phyloP scores from a whole-genome alignment of 805 yeast genomes.

The Candida chauliodis region DNA sequence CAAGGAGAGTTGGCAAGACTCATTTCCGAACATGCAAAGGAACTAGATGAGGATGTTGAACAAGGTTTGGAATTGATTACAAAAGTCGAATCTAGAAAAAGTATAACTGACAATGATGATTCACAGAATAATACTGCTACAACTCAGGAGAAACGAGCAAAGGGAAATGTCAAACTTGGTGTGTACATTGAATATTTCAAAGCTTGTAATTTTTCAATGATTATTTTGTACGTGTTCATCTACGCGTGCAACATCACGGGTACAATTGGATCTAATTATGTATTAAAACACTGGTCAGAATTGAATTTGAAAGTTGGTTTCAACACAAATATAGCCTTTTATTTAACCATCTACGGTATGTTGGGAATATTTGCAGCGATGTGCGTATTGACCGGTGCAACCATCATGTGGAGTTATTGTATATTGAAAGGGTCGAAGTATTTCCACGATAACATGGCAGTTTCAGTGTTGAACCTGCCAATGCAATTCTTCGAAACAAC shows the following conservation, averaged over 20 bases:
- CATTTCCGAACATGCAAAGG: not conserved
- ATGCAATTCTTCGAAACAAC: constrained; percentile 42
- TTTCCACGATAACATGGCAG: constrained; percentile 37
- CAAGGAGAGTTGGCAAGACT: not conserved
- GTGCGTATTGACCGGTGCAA: constrained; percentile 21
- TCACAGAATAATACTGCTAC: constrained; percentile 15
- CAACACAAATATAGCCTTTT: constrained; percentile 22
- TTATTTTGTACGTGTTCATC: constrained; percentile 19
- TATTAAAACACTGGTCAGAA: constrained; percentile 37
- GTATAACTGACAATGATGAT: not conserved
- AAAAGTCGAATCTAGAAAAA: not conserved
- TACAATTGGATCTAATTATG: constrained; percentile 20
- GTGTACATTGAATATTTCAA: constrained; percentile 27
- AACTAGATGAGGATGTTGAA: not conserved
- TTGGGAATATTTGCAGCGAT: constrained; percentile 26
- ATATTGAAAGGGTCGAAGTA: constrained; percentile 26
- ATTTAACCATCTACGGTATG: constrained; percentile 21
- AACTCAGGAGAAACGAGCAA: constrained; percentile 24
- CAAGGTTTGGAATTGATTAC: not conserved
- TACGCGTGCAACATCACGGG: constrained; percentile 7
- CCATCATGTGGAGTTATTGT: constrained; percentile 26
- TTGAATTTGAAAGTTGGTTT: constrained; percentile 21
- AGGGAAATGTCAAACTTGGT: constrained; percentile 27
- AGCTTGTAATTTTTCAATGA: constrained; percentile 27
- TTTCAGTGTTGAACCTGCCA: constrained; percentile 32